A percentile compares a stretch with the other conserved stretches of the same genome.
phyloP scores from a whole-genome alignment of 768 basidiomycete species.

The Tylopilus balloui region DNA sequence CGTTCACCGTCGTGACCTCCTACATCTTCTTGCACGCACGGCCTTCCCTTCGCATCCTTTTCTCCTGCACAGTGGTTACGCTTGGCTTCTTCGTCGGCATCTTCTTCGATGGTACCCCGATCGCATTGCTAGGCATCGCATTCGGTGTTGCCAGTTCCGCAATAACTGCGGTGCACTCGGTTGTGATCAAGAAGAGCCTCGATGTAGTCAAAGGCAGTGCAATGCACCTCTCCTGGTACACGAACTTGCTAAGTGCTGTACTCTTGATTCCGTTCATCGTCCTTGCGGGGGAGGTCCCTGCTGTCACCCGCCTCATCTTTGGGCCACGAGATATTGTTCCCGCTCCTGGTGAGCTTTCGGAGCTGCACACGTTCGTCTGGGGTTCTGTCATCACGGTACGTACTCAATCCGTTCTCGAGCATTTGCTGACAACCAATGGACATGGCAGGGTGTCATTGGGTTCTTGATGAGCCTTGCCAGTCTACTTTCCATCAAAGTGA shows the following conservation, averaged over 20 bases:
- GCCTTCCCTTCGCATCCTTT: conserved; percentile 70
- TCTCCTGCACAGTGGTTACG: conserved; percentile 79
- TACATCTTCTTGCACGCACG: conserved; percentile 69
- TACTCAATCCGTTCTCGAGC: conserved; percentile 3
- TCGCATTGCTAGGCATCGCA: conserved; percentile 60
- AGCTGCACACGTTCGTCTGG: conserved; percentile 64
- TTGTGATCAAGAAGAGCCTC: conserved; percentile 88
- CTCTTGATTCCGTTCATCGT: conserved; percentile 70
- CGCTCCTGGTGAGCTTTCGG: conserved; percentile 39
- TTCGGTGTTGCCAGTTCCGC: conserved; percentile 83
- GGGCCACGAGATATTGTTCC: conserved; percentile 37
- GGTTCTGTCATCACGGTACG: conserved; percentile 77
- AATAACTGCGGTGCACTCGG: conserved; percentile 88
- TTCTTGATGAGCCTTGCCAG: conserved; percentile 95
- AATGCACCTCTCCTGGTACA: conserved; percentile 86
- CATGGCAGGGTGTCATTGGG: conserved; percentile 68
- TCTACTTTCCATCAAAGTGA: conserved; percentile 92
- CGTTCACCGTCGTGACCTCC: conserved; percentile 89
- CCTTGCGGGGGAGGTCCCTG: conserved; percentile 70
- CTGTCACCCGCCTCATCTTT: conserved; percentile 57
- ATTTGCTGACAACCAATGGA: conserved; percentile 1
- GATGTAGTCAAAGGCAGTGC: conserved; percentile 79
- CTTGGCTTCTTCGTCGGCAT: conserved; percentile 89
- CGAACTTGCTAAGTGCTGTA: conserved; percentile 74
- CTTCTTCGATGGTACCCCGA: conserved; percentile 63